Base-by-base conservation (phyloP, 2,329 filamentous ascomycete genomes). In the Aphanocladium album region DNA sequence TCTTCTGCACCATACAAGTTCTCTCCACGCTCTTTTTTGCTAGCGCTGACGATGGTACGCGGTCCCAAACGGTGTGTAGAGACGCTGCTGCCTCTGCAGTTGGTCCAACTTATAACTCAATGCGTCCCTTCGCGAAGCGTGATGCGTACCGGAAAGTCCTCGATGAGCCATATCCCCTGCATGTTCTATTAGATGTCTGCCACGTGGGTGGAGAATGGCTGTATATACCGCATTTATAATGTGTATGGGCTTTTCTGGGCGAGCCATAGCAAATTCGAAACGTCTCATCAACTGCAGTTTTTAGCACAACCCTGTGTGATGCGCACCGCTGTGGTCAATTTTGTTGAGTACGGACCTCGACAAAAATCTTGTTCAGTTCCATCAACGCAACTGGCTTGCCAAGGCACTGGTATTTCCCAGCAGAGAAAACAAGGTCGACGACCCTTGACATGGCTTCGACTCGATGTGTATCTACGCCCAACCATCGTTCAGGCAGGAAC, bases 401-500 rank as follows among this genome's bases (percentile, higher is more conserved):
- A n/a, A 81, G 66, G 63, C 80, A 81, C 64, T 72, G 67, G 61
- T 72, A 77, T 51, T 71, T 73, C 5, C 79, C 79, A 33, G 71
- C 69, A 17, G 75, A 75, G 67, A 81, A 82, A 0, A 78, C 69
- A 16, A 78, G 67, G 52, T 80, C 78, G 54, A 75, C 67, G 1
- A 73, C 76, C 41, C 68, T 67, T 30, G 72, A 69, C 71, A 78
- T 79, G 3, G 47, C 51, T 17, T 69, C 68, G 17, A 70, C 66
- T 56, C 71, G 66, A 45, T 72, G 70, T 1, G 69, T 68, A 1
- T 67, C 65, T 12, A 68, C 72, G 60, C 78, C 71, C 3, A 83
- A 64, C 79, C 80, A 83, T 47, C 81, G 73, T 55, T 80, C 80
- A 1, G 81, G 82, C 23, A 74, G 70, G 65, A 78, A 83, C 0